These are phyloP conservation scores for Boletus nobilissimus DNA, from an alignment of 1,284 basidiomycete species.

Conservation along the genomic window DNA sequence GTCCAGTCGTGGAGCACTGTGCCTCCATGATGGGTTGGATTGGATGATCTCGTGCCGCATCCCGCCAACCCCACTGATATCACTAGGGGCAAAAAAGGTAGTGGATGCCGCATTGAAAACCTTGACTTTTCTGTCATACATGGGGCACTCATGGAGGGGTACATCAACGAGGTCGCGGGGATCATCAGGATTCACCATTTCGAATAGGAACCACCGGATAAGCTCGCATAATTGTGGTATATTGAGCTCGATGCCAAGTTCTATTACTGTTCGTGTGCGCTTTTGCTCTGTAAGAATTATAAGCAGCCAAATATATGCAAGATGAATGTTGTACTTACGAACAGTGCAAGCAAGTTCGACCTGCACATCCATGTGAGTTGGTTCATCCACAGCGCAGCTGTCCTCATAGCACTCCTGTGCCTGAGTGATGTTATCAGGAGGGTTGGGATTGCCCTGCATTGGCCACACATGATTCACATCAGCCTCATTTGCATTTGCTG, in stretches of 20 bases:
- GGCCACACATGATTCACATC: not conserved
- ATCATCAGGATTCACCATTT: too few species aligned
- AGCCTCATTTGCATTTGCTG: not conserved
- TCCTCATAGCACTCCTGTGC: not conserved
- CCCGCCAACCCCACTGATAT: not conserved
- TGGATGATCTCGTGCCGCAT: not conserved
- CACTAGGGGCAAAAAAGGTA: not conserved
- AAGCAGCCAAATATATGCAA: not conserved
- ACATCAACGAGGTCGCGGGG: rapidly evolving
- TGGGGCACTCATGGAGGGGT: too few species aligned
- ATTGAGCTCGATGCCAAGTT: not conserved
- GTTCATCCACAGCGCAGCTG: not conserved
- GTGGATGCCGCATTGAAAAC: not conserved
- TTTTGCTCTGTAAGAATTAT: not conserved
- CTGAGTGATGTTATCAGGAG: not conserved
- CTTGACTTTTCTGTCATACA: not conserved
- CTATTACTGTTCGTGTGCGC: not conserved
- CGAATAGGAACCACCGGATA: not conserved
- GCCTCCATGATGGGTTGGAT: not conserved
- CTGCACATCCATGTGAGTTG: not conserved
- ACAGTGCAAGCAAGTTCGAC: not conserved
- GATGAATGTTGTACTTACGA: not conserved
- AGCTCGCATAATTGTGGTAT: not conserved
- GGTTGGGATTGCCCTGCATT: not conserved
- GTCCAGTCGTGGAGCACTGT: not conserved